Base-by-base conservation (phyloP, 139 green algal species). In the Chlamydomonas eustigma region DNA sequence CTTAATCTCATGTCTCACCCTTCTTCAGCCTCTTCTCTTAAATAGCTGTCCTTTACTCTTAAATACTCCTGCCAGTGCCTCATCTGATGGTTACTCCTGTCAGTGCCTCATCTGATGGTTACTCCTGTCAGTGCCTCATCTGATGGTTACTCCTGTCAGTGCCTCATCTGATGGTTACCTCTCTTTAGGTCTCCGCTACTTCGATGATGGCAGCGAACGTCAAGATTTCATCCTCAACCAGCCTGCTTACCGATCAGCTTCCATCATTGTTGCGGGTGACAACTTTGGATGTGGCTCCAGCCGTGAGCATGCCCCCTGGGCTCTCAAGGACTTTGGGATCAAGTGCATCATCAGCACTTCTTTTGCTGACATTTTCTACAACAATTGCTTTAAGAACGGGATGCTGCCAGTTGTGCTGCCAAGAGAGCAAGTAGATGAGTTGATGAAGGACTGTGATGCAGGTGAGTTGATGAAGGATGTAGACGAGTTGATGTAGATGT, bases 371-470 rank as follows among this genome's bases (percentile, higher is more conserved):
- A 88, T 88, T 38, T 88, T 88, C 65, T 84, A 80, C 73, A 88
- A 84, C 76, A 88, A 88, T 76, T 83, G 78, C 76, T 88, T 88
- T 69, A 88, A 88, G 78, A 88, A 88, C 39, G 78, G 78, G 51
- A 83, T 88, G 82, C 76, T 88, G 69, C 82, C 82, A 1, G 79
- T 88, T 4, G 74, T 77, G 65, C 67, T 88, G 32, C 70, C 71
- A 31, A 39, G 83, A 22, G 35, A 65, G 33, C 52, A 76, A 1
- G 65, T 86, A 39, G 75, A 75, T 32, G 38, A 32, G 4, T 28
- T 75, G 68, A 75, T 75, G 68, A 52, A n/a, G 4, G 76, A 88
- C 30, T 74, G 51, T 3, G 70, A 80, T 31, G 69, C 50, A 2
- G 77, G 69, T 28, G 18, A 58, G 44, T 28, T 58, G 44, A 18